These are phyloP conservation scores for Pyrenophora seminiperda DNA, from an alignment of 2,329 filamentous ascomycete species.

Conservation along the genomic window DNA sequence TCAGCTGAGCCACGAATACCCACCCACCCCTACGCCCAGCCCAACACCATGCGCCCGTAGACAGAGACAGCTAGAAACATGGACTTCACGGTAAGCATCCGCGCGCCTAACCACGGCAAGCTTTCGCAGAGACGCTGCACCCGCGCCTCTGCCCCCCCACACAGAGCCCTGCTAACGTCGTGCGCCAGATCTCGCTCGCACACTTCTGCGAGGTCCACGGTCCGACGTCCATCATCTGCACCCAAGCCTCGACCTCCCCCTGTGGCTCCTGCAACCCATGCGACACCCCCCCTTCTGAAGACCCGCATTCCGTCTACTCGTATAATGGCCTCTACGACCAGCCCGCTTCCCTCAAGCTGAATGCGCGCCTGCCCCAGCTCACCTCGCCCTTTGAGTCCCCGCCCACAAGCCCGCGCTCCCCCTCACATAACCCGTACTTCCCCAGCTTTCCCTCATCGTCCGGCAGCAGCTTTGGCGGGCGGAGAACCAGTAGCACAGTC, in stretches of 20 bases:
- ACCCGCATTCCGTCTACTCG: constrained; percentile 39
- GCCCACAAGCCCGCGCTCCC: constrained; percentile 49
- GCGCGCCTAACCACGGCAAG: too few relatives aligned
- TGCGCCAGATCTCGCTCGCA: constrained; percentile 61
- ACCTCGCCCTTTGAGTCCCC: constrained; percentile 49
- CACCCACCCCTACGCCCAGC: constrained; percentile 31
- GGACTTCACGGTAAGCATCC: constrained; percentile 48
- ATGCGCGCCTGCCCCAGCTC: constrained; percentile 40
- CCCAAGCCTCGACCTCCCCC: constrained; percentile 61
- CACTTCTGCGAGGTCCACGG: constrained; percentile 68
- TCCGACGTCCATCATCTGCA: constrained; percentile 66
- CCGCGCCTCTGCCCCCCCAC: neutral
- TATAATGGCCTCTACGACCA: constrained; percentile 45
- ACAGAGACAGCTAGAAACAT: constrained; percentile 38
- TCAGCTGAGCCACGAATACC: constrained; percentile 43
- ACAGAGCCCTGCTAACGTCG: constrained; percentile 8
- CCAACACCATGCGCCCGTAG: constrained; percentile 41
- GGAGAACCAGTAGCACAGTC: constrained; percentile 44
- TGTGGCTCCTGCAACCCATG: constrained; percentile 60
- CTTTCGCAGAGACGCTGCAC: neutral
- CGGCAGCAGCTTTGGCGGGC: constrained; percentile 37
- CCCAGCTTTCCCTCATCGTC: constrained; percentile 45
- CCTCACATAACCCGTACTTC: constrained; percentile 57
- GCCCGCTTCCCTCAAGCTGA: constrained; percentile 39
- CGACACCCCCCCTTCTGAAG: constrained; percentile 50